These are phyloP conservation scores for Colletotrichum sidae DNA, from an alignment of 2,329 filamentous ascomycete species.

Conservation along the genomic window DNA sequence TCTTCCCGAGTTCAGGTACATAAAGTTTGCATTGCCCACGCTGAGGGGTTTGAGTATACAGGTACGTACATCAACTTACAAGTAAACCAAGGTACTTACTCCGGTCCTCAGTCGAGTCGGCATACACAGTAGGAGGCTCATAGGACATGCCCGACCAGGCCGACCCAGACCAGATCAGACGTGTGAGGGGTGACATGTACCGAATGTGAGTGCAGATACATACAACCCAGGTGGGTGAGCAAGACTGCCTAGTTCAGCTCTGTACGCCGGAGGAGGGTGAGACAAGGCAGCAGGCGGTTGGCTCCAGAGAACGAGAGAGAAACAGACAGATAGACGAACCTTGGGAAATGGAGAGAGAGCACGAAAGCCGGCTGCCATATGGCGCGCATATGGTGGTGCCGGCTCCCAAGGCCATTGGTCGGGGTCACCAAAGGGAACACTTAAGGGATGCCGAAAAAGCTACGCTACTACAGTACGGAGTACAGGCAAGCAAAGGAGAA, in stretches of 20 bases:
- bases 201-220: no score
- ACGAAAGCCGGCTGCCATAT: constrained; percentile 39
- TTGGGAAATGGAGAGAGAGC: constrained; percentile 11
- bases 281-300: constrained; percentile 24
- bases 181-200: no score
- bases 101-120: no score
- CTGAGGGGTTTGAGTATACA: constrained; percentile 28
- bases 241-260: constrained; percentile 28
- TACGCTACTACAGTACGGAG: background rate
- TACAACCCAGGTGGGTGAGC: constrained; percentile 1
- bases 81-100: background rate
- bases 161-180: no score
- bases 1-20: constrained; percentile 15
- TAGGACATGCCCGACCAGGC: no score
- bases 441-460: background rate
- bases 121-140: no score
- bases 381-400: constrained; percentile 28
- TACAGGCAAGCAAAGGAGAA: constrained; percentile 5
- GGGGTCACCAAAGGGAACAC: constrained; percentile 23
- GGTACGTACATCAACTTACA: background rate
- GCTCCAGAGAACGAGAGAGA: background rate
- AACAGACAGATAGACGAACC: background rate
- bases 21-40: constrained; percentile 25
- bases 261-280: constrained; percentile 31
- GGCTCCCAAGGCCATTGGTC: background rate